These are phyloP conservation scores for Lentinula novae-zelandiae DNA, from an alignment of 1,284 basidiomycete genomes.

Conservation along the genomic window DNA sequence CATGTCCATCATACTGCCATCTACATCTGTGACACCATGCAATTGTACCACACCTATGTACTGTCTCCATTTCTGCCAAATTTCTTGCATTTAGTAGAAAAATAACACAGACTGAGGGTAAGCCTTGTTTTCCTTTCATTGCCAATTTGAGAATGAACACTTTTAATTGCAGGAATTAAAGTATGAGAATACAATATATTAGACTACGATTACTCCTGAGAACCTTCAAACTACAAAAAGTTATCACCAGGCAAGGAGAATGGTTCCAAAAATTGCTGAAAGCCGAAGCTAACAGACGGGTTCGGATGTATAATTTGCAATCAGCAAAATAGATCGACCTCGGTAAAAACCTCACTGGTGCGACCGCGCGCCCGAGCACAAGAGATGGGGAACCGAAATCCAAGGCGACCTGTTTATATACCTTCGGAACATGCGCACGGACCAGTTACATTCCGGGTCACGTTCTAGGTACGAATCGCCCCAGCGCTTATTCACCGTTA, in stretches of 20 bases:
- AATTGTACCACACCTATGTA: too few relatives aligned
- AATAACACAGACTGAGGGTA: too few relatives aligned
- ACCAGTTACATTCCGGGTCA: conserved; percentile 26
- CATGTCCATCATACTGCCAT: too few relatives aligned
- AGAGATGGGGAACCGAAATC: conserved; percentile 47
- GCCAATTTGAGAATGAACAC: too few relatives aligned
- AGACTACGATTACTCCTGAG: not conserved
- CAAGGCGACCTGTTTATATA: conserved; percentile 26
- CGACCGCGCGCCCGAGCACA: conserved; percentile 91
- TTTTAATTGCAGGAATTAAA: too few relatives aligned
- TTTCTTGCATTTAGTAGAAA: too few relatives aligned
- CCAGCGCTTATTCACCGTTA: too few relatives aligned
- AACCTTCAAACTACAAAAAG: conserved; percentile 3
- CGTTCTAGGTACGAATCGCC: not conserved
- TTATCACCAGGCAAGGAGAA: not conserved
- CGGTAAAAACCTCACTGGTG: conserved; percentile 89
- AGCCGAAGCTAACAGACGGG: conserved; percentile 73
- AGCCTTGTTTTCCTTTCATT: too few relatives aligned
- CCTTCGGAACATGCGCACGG: conserved; percentile 33
- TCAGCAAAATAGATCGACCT: conserved; percentile 89
- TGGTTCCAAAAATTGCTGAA: conserved; percentile 76
- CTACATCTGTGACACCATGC: too few relatives aligned
- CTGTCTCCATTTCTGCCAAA: too few relatives aligned
- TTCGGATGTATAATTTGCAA: conserved; percentile 91
- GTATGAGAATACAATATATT: too few relatives aligned